Conservation (phyloP, 208 protist species). For the Trypanosoma caninum region DNA sequence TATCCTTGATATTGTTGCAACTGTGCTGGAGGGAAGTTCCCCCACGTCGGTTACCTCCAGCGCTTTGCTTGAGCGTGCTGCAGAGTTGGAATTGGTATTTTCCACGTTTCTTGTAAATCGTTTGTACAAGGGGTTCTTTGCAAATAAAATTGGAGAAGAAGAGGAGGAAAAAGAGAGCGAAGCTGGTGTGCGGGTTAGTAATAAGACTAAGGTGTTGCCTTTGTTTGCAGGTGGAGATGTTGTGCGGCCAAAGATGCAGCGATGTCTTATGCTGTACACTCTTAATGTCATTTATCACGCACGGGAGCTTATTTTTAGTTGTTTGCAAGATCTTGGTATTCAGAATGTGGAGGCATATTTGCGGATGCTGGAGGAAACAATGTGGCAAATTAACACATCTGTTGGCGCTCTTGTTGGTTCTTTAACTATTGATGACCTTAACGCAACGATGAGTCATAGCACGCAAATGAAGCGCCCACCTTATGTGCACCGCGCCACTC, state of each 20-base stretch:
- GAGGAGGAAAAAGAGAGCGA: constrained; percentile 4
- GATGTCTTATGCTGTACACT: constrained; percentile 33
- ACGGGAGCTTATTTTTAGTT: constrained; percentile 47
- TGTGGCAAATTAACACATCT: constrained; percentile 71
- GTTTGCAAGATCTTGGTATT: constrained; percentile 73
- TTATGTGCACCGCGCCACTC: constrained; percentile 19
- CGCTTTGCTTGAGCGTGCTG: constrained; percentile 61
- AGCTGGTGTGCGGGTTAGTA: background rate
- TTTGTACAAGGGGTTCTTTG: constrained; percentile 20
- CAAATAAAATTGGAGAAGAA: constrained; percentile 1
- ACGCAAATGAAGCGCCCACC: constrained; percentile 24
- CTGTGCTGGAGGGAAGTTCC: constrained; percentile 51
- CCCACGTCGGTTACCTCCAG: constrained; percentile 65
- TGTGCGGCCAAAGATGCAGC: constrained; percentile 18
- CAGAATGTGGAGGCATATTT: constrained; percentile 72
- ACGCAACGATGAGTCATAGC: constrained; percentile 21
- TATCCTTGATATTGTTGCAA: constrained; percentile 58
- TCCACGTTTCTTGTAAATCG: constrained; percentile 31
- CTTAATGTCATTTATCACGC: constrained; percentile 60
- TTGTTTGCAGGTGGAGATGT: background rate
- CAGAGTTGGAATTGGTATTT: constrained; percentile 81
- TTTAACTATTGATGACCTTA: constrained; percentile 17
- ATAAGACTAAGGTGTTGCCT: background rate
- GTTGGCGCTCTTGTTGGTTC: constrained; percentile 47
- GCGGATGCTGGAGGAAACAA: constrained; percentile 64